Evolutionary conservation across 2,329 filamentous ascomycete species (phyloP), one percentile per base, ranked within the genome.

Genomic region (Neoscytalidium dimidiatum): DNA sequence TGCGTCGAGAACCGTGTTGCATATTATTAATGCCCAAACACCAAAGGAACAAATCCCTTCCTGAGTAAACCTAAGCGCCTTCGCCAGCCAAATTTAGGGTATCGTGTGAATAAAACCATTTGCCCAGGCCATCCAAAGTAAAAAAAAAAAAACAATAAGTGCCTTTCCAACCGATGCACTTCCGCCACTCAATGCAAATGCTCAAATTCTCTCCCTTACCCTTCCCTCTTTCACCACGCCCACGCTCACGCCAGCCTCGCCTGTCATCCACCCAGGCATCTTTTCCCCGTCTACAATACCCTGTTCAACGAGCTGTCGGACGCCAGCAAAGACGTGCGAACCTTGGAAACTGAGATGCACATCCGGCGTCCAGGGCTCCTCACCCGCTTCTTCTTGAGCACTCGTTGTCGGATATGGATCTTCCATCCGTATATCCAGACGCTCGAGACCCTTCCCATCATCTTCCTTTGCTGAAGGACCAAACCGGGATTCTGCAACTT

Each of bases 211-310:
- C 26, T 65, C 56, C 53, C 69, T 67, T 60, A 93, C 87, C 67
- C 88, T 83, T 2, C 92, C 92, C 66, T 86, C 77, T 68, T 83
- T 84, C 3, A 96, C 87, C 29, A 87, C 84, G 0, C 91, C 90
- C 41, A 88, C 83, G 62, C 91, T 95, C 4, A 95, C 88, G 0
- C 89, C 90, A 49, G 92, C 90, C 72, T 96, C 92, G 1, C 92
- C 93, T 0, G 92, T 95, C 89, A 96, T 90, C 92, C 92, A 96
- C 0, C 90, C 90, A 0, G 93, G 92, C 90, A 96, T 94, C 63
- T 82, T 86, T 71, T 88, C 85, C 1, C 92, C 90, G 73, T 96
- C 88, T 28, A 96, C 81, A 58, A 91, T 83, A 0, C 92, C 92
- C 17, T 86, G 80, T 75, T 96, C 92, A 0, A 94, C 90, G 33